Evolutionary conservation across 2,329 filamentous ascomycete species (phyloP).

Genomic region (Aspergillus neotritici): DNA sequence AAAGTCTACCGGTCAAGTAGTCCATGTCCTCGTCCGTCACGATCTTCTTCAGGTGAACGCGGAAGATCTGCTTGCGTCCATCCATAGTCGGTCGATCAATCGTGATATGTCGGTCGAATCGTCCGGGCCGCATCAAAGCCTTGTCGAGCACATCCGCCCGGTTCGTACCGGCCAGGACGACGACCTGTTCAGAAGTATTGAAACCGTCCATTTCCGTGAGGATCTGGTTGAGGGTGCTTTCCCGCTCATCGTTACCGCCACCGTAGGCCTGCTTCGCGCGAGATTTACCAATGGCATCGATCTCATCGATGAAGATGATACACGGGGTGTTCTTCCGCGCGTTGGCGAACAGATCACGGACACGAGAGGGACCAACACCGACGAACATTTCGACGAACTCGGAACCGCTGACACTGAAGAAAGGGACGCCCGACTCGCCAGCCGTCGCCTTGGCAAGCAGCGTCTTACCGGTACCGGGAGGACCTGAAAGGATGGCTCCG

Average conservation of each 20-base stretch:
- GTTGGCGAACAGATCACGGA: slow-evolving; percentile 88
- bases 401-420: slow-evolving; percentile 97
- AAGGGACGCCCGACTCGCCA: slow-evolving; percentile 92
- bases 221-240: slow-evolving; percentile 96
- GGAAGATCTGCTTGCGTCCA: slow-evolving; percentile 91
- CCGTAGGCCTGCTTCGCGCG: slow-evolving; percentile 76
- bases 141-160: slow-evolving; percentile 90
- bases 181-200: slow-evolving; percentile 93
- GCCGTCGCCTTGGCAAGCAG: slow-evolving; percentile 94
- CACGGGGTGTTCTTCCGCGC: slow-evolving; percentile 94
- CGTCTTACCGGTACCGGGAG: slow-evolving; percentile 97
- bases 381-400: slow-evolving; percentile 99
- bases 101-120: slow-evolving; percentile 92
- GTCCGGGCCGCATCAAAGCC: slow-evolving; percentile 90
- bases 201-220: slow-evolving; percentile 99
- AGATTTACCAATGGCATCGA: slow-evolving; percentile 92
- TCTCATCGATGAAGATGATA: slow-evolving; percentile 99
- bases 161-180: slow-evolving; percentile 95
- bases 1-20: slow-evolving; percentile 77
- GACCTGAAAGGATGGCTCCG: slow-evolving; percentile 93
- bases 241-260: slow-evolving; percentile 93
- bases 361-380: slow-evolving; percentile 91
- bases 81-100: slow-evolving; percentile 97
- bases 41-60: slow-evolving; percentile 89
- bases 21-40: slow-evolving; percentile 87